Percentiles rank a stretch among this genome's conserved stretches.
Conservation (phyloP, 768 basidiomycete genomes). For the Inosperma sp. region DNA sequence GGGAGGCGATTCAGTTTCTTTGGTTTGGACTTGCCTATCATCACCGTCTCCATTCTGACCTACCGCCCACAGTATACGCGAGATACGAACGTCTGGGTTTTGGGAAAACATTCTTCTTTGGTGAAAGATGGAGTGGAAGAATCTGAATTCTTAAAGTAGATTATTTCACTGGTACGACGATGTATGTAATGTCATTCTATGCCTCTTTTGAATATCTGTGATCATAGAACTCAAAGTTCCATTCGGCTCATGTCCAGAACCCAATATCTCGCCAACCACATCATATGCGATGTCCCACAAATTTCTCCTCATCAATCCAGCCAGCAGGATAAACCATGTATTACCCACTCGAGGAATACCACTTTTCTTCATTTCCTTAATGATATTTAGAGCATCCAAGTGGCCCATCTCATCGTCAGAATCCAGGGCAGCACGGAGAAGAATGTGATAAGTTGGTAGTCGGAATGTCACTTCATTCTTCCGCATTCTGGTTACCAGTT, state of each 20-base stretch:
- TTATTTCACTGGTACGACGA: background rate
- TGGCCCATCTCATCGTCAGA: constrained; percentile 47
- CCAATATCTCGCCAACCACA: constrained; percentile 58
- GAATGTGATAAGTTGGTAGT: constrained; percentile 68
- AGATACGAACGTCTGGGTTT: constrained; percentile 66
- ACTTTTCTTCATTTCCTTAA: constrained; percentile 53
- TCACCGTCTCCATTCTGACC: constrained; percentile 3
- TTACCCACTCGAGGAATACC: constrained; percentile 48
- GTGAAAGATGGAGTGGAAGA: constrained; percentile 12
- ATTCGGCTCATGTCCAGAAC: constrained; percentile 41
- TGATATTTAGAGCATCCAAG: constrained; percentile 51
- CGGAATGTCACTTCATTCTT: constrained; percentile 49
- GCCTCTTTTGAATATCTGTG: constrained; percentile 30
- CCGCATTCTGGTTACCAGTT: constrained; percentile 58
- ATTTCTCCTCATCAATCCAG: constrained; percentile 52
- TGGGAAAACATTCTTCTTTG: constrained; percentile 61
- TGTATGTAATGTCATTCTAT: constrained; percentile 5
- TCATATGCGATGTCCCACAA: constrained; percentile 60
- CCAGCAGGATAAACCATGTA: constrained; percentile 76
- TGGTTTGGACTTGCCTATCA: constrained; percentile 49
- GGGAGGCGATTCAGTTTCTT: constrained; percentile 84
- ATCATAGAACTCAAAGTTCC: constrained; percentile 47
- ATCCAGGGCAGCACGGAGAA: constrained; percentile 64
- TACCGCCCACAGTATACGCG: constrained; percentile 50
- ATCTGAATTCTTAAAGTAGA: background rate